Evolutionary conservation across 1,284 basidiomycete genomes (phyloP), one percentile per base, ranked within the genome.

Genomic region (Leccinum ponderosum): DNA sequence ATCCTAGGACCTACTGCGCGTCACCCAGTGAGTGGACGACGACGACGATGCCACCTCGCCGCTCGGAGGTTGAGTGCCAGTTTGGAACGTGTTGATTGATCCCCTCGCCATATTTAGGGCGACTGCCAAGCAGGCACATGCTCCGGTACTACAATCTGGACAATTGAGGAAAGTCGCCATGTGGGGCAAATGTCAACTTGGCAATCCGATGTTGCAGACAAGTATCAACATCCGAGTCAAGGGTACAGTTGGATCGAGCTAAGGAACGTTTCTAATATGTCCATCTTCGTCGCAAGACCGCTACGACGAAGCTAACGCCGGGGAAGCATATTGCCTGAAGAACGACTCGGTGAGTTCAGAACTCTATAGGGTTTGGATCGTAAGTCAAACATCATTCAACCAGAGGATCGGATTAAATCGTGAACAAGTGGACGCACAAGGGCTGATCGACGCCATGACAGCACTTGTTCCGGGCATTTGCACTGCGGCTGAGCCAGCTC

Each of bases 361-460:
- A 56, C 37, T 58, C 67, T 68, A 50, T n/a, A 22, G 31, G 47
- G 20, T 48, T 60, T 55, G 51, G n/a, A 53, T 42, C 37, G 39
- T 22, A 20, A 48, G 35, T 55, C 51, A 58, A 55, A 27, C 42
- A 37, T 57, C 42, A 37, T 57, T 42, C 54, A 62, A 9, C 5
- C 15, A 47, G 51, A 27, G 17, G 50, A 51, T 51, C 20, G 6
- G 25, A 47, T 8, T 50, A 51, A 29, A 50, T 8, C 53, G 53
- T 9, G 17, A 60, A 37, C 39, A 35, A 48, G 48, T 17, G 35
- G 31, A 73, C 68, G 59, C 25, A 73, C 69, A 69, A 27, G 58
- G 51, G 17, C 39, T 57, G 50, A 58, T 60, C 33, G 53, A 59
- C 62, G 27, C 35, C 33, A 53, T 17, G 25, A 57, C 27, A 51